A percentile compares a stretch with the other conserved stretches of the same genome.
phyloP scores from a whole-genome alignment of 2,329 filamentous ascomycete genomes.

The Beauveria caledonica region DNA sequence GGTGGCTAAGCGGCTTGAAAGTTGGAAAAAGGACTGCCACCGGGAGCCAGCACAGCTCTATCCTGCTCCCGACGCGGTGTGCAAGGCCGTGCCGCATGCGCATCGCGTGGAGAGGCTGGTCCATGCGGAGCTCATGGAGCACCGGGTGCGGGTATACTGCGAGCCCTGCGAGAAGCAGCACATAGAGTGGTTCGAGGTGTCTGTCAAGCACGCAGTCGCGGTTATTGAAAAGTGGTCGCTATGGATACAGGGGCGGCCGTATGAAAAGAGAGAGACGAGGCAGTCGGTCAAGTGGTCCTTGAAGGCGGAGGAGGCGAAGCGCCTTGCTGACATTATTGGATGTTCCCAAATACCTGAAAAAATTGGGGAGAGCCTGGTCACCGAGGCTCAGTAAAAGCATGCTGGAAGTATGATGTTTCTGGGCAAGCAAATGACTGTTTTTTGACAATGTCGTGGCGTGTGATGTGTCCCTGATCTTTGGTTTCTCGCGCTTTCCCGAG shows the following conservation, averaged over 20 bases:
- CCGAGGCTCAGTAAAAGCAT: too few relatives aligned
- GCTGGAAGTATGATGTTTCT: background rate
- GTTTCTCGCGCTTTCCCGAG: too few relatives aligned
- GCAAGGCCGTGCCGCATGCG: background rate
- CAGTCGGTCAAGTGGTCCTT: background rate
- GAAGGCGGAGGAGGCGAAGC: background rate
- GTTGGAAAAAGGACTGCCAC: conserved; percentile 7
- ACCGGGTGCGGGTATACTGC: conserved; percentile 1
- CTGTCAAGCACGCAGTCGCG: background rate
- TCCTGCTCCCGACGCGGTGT: background rate
- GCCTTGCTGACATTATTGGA: background rate
- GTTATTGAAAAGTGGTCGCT: conserved; percentile 2
- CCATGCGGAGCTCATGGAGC: conserved; percentile 9
- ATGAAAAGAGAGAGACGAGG: background rate
- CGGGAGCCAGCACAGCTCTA: background rate
- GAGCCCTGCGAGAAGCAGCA: conserved; percentile 6
- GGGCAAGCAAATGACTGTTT: too few relatives aligned
- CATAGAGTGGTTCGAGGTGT: conserved; percentile 8
- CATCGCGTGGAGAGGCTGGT: conserved; percentile 5
- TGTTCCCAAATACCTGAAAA: background rate
- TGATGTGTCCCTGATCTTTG: too few relatives aligned
- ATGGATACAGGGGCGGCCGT: conserved; percentile 5
- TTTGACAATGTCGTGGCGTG: too few relatives aligned
- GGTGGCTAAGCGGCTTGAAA: background rate
- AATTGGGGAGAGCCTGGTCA: background rate